Conservation (phyloP, 495 filamentous ascomycete species). For the Penicillium desertorum region DNA sequence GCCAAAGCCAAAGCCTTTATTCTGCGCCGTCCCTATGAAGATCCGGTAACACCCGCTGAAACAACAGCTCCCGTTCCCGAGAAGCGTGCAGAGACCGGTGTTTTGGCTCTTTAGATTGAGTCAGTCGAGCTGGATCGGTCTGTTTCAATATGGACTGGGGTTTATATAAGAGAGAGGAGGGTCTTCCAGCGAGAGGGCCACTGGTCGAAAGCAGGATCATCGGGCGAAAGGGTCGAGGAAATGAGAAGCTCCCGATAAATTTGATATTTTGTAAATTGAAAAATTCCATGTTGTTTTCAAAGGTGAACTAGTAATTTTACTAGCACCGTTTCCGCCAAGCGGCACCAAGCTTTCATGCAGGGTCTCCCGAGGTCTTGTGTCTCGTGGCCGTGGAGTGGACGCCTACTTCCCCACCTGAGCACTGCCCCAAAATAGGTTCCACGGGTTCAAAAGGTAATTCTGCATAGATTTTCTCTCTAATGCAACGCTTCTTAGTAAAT, state of each 20-base stretch:
- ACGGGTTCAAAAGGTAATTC: not conserved
- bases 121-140: not conserved
- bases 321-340: not conserved
- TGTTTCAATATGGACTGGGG: not conserved
- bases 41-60: constrained; percentile 1
- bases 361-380: not conserved
- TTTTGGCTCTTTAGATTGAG: not conserved
- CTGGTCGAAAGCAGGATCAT: not conserved
- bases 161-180: not conserved
- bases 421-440: not conserved
- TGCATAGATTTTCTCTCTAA: not conserved
- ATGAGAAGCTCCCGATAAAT: not conserved
- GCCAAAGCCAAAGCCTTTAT: constrained; percentile 24
- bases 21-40: constrained; percentile 18
- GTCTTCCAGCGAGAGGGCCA: not conserved
- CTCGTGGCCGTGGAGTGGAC: too few relatives aligned
- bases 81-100: not conserved
- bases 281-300: too few relatives aligned
- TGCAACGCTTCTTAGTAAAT: not conserved
- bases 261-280: not conserved
- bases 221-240: not conserved
- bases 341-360: not conserved
- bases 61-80: not conserved
- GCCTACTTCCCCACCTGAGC: too few relatives aligned
- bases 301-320: not conserved